Base-by-base conservation (phyloP, 2,329 filamentous ascomycete genomes). In the Tolypocladium ovalisporum region DNA sequence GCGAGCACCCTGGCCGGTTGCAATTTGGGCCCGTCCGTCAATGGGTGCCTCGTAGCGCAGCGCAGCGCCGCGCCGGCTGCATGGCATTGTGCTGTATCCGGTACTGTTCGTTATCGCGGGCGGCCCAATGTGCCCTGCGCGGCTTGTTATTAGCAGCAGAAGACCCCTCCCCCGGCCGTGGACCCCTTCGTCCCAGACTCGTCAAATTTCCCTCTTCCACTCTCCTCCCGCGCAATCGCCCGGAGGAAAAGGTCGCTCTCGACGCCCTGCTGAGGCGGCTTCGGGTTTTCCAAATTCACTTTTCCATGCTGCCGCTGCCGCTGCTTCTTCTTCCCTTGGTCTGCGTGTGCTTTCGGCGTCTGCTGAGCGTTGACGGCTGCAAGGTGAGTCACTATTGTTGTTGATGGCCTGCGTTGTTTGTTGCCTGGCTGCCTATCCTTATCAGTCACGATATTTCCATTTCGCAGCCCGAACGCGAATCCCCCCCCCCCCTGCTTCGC, bases 361-460 rank as follows among this genome's bases (percentile, higher is more conserved):
- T 29, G n/a, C 40, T 52, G 15, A 34, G 32, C 27, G 32, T 34
- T 40, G 35, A 37, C 19, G 37, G 22, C 42, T 27, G 56, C 36
- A 37, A 58, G 59, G 60, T 62, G 56, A 62, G 60, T 62, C 54
- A 55, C 35, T 58, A 37, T 57, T 57, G 59, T 60, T n/a, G n/a
- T n/a, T n/a, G n/a, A n/a, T n/a, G n/a, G n/a, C n/a, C n/a, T n/a
- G n/a, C n/a, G n/a, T n/a, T n/a, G n/a, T n/a, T n/a, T n/a, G n/a
- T 52, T 44, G 53, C 39, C 53, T 53, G 32, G 40, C 56, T 37
- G 47, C 39, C 54, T 54, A 56, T 56, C 51, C 56, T 54, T 49
- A 54, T 51, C 52, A 51, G 55, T 51, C 52, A 51, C 40, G n/a
- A 35, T 47, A 47, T 56, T 55, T 52, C 36, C 49, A 39, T 39